Conservation (phyloP, 176 grass and related monocot species). For the Areca catechu region DNA sequence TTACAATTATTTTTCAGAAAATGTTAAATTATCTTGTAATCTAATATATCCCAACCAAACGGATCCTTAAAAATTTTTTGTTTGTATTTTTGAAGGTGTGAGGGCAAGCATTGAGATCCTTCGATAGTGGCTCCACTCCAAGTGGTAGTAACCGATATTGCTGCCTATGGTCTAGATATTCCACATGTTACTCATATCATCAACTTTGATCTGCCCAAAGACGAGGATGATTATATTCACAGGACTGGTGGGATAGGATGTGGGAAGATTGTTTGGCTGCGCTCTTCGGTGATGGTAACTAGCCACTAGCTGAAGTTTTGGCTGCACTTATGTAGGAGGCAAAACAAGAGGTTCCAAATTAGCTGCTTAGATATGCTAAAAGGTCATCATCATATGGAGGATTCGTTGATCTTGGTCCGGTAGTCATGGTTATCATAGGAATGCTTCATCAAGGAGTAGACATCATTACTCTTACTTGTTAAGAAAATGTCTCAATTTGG, state of each 20-base stretch:
- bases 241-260: conserved; percentile 82
- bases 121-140: conserved; percentile 49
- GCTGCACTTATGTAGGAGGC: conserved; percentile 53
- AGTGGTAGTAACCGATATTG: conserved; percentile 76
- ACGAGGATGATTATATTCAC: conserved; percentile 67
- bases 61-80: too few species aligned
- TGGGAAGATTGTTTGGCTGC: conserved; percentile 55
- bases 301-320: conserved; percentile 40
- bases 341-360: conserved; percentile 53
- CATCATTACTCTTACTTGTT: too few species aligned
- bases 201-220: conserved; percentile 76
- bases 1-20: too few species aligned
- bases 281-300: conserved; percentile 51
- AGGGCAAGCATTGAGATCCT: conserved; percentile 54
- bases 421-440: conserved; percentile 17
- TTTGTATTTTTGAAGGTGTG: conserved; percentile 47
- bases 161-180: conserved; percentile 58
- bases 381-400: conserved; percentile 24
- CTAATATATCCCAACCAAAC: too few species aligned
- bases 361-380: conserved; percentile 35
- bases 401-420: conserved; percentile 26
- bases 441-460: conserved; percentile 8
- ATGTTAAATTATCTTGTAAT: too few species aligned
- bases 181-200: conserved; percentile 77
- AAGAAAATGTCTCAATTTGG: too few species aligned